phyloP scores from a whole-genome alignment of 2,329 filamentous ascomycete genomes.

The Fusarium mundagurra region DNA sequence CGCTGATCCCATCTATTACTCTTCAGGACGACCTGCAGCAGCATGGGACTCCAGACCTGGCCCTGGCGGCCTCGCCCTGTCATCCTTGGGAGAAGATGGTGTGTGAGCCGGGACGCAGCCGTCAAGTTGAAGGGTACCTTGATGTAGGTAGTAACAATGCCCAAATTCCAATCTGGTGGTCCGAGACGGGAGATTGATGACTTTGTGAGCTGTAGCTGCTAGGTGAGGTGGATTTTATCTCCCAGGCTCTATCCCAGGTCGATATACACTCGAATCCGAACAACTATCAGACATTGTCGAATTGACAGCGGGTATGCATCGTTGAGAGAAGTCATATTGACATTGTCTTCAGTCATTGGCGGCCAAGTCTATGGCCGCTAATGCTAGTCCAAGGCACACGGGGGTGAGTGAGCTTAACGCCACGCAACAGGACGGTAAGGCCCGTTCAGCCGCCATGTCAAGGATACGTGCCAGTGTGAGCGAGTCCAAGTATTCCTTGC shows the following conservation, averaged over 20 bases:
- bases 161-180: background rate
- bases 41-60: background rate
- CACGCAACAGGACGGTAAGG: slow-evolving; percentile 12
- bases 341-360: background rate
- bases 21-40: slow-evolving; percentile 20
- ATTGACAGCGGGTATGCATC: background rate
- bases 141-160: background rate
- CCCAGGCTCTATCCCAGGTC: background rate
- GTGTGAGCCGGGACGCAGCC: background rate
- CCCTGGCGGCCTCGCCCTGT: slow-evolving; percentile 2
- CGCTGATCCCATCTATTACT: slow-evolving; percentile 21
- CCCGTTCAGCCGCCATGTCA: slow-evolving; percentile 19
- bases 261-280: background rate
- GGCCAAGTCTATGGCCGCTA: background rate
- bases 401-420: slow-evolving; percentile 5
- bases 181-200: background rate
- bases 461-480: background rate
- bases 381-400: slow-evolving; percentile 15
- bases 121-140: background rate
- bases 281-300: background rate
- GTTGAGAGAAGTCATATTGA: background rate
- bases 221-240: background rate
- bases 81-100: slow-evolving; percentile 13
- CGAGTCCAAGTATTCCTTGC: background rate
- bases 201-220: background rate